These are phyloP conservation scores for Daldinia caldariorum DNA, from an alignment of 495 filamentous ascomycete genomes.

Conservation along the genomic window DNA sequence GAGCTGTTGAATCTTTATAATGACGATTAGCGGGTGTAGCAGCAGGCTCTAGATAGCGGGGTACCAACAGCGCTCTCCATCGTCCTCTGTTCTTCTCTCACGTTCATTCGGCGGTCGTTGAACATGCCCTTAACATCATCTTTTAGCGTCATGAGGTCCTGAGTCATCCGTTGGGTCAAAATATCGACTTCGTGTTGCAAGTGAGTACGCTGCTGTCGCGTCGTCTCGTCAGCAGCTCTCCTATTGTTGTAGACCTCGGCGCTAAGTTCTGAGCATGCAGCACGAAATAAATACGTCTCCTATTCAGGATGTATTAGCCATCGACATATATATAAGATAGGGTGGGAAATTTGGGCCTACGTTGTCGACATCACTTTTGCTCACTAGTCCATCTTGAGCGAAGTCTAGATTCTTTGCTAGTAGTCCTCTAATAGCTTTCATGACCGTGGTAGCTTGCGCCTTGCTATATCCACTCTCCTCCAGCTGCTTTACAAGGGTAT, in stretches of 20 bases:
- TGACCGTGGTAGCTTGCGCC: conserved; percentile 76
- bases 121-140: conserved; percentile 96
- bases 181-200: conserved; percentile 96
- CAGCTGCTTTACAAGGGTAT: conserved; percentile 82
- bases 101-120: conserved; percentile 93
- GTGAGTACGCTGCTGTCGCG: conserved; percentile 80
- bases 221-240: conserved; percentile 71
- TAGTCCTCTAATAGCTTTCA: conserved; percentile 85
- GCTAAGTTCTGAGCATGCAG: conserved; percentile 90
- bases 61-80: conserved; percentile 74
- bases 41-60: conserved; percentile 3
- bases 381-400: conserved; percentile 77
- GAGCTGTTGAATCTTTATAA: conserved; percentile 79
- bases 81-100: conserved; percentile 81
- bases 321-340: background rate
- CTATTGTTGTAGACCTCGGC: conserved; percentile 76
- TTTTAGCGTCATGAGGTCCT: conserved; percentile 80
- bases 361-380: conserved; percentile 54
- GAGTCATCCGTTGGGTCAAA: conserved; percentile 79
- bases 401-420: conserved; percentile 81
- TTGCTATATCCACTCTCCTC: conserved; percentile 72
- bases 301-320: conserved; percentile 34
- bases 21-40: conserved; percentile 36
- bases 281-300: conserved; percentile 92
- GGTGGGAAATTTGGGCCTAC: conserved; percentile 30